phyloP scores from a whole-genome alignment of 441 rosid genomes.

The Brassica hybrid region DNA sequence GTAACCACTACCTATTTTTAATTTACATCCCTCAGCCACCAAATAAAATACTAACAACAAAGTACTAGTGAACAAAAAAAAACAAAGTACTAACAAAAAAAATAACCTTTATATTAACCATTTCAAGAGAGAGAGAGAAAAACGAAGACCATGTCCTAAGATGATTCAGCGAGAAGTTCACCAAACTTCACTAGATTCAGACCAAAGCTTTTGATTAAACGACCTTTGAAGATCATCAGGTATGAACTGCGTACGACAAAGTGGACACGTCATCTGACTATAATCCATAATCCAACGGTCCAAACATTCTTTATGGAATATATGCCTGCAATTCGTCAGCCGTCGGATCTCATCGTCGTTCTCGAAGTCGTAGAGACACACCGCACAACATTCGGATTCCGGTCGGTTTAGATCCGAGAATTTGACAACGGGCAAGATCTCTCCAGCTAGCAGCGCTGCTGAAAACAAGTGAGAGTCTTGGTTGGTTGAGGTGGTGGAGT shows the following conservation, averaged over 20 bases:
- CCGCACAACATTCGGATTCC: slow-evolving; percentile 90
- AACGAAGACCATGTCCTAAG: slow-evolving; percentile 41
- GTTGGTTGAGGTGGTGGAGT: slow-evolving; percentile 2
- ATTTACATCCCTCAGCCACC: background rate
- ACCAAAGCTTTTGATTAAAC: slow-evolving; percentile 74
- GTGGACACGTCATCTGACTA: slow-evolving; percentile 89
- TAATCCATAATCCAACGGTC: slow-evolving; percentile 93
- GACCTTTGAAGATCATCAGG: slow-evolving; percentile 70
- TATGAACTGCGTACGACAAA: slow-evolving; percentile 73
- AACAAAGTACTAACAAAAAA: background rate
- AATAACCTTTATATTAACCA: background rate
- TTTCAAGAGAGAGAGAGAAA: background rate
- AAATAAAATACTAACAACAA: background rate
- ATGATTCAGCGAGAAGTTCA: slow-evolving; percentile 58
- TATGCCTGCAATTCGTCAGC: slow-evolving; percentile 79
- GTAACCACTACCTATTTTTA: background rate
- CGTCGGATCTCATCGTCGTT: slow-evolving; percentile 77
- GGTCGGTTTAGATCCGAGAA: slow-evolving; percentile 70
- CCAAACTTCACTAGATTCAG: slow-evolving; percentile 57
- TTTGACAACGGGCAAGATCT: slow-evolving; percentile 72
- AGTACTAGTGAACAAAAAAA: too few relatives aligned
- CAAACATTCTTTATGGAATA: slow-evolving; percentile 78
- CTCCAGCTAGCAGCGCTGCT: slow-evolving; percentile 73
- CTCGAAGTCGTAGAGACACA: slow-evolving; percentile 82
- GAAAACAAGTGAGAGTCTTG: slow-evolving; percentile 21